Evolutionary conservation across 2,329 filamentous ascomycete species (phyloP).

Genomic region (Alternaria brassicae): DNA sequence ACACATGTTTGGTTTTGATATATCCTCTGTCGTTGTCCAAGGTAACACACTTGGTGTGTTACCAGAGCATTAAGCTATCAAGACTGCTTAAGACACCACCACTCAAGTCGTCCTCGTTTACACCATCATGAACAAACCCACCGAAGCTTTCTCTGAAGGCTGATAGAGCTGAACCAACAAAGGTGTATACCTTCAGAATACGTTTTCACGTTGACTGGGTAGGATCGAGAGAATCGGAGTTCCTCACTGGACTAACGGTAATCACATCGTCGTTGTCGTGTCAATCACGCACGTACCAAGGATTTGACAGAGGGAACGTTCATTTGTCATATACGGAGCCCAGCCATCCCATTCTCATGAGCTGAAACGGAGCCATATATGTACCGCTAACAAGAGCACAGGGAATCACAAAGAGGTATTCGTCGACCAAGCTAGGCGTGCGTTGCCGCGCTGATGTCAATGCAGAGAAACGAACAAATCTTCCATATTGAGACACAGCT

Average conservation of each 20-base stretch:
- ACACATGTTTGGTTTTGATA: no score
- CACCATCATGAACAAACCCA: no score
- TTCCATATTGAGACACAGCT: conserved; percentile 51
- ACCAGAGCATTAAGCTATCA: no score
- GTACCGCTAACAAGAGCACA: conserved; percentile 38
- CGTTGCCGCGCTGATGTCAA: conserved; percentile 21
- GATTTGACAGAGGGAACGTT: conserved; percentile 15
- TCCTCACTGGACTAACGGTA: neutral
- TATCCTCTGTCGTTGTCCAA: no score
- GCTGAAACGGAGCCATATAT: conserved; percentile 28
- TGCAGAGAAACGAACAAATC: conserved; percentile 38
- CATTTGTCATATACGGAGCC: conserved; percentile 19
- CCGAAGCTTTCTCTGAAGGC: no score
- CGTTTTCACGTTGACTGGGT: neutral
- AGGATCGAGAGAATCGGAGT: neutral
- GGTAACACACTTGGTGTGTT: no score
- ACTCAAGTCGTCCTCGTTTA: no score
- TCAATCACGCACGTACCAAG: neutral
- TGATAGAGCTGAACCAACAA: no score
- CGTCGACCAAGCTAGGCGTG: conserved; percentile 11
- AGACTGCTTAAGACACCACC: no score
- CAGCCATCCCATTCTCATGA: conserved; percentile 14
- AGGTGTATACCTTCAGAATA: neutral
- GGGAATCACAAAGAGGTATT: conserved; percentile 30
- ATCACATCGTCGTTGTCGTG: neutral